A percentile compares a stretch with the other conserved stretches of the same genome.
phyloP scores from a whole-genome alignment of 2,329 filamentous ascomycete genomes.

The Seiridium cupressi region DNA sequence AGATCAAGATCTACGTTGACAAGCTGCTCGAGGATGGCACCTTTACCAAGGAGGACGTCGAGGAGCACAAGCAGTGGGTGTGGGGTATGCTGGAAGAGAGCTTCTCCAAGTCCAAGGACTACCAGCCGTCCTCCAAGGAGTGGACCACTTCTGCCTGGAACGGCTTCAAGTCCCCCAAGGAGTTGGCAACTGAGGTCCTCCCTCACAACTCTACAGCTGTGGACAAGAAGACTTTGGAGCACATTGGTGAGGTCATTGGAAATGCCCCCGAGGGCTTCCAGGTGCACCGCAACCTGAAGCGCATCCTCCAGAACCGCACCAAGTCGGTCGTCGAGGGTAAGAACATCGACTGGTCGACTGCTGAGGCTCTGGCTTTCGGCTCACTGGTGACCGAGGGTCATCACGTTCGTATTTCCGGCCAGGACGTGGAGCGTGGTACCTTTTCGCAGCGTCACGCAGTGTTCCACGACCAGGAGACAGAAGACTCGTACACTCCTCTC shows the following conservation, averaged over 20 bases:
- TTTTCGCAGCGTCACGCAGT: slow-evolving; percentile 98
- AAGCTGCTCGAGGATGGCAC: slow-evolving; percentile 89
- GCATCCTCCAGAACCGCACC: slow-evolving; percentile 83
- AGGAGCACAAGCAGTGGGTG: slow-evolving; percentile 99
- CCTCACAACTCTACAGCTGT: slow-evolving; percentile 89
- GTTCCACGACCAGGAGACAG: slow-evolving; percentile 94
- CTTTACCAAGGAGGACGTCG: slow-evolving; percentile 95
- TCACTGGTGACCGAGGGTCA: slow-evolving; percentile 88
- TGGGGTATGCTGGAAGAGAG: slow-evolving; percentile 99
- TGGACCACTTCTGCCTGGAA: slow-evolving; percentile 99
- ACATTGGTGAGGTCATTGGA: slow-evolving; percentile 81
- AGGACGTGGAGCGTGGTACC: slow-evolving; percentile 98
- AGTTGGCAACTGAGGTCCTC: slow-evolving; percentile 89
- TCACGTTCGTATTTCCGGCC: slow-evolving; percentile 95
- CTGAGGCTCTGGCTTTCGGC: slow-evolving; percentile 93
- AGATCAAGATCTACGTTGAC: slow-evolving; percentile 88
- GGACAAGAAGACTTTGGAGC: slow-evolving; percentile 67
- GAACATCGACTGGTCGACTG: slow-evolving; percentile 97
- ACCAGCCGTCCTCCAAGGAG: slow-evolving; percentile 93
- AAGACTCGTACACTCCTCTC: slow-evolving; percentile 88
- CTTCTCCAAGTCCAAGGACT: slow-evolving; percentile 96
- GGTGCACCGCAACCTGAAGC: slow-evolving; percentile 93
- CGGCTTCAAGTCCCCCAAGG: slow-evolving; percentile 98
- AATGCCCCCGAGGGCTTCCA: slow-evolving; percentile 80
- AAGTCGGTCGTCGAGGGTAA: slow-evolving; percentile 91